Base-by-base conservation (phyloP, 371 early-diverging fungal genomes). In the Circinella umbellata region DNA sequence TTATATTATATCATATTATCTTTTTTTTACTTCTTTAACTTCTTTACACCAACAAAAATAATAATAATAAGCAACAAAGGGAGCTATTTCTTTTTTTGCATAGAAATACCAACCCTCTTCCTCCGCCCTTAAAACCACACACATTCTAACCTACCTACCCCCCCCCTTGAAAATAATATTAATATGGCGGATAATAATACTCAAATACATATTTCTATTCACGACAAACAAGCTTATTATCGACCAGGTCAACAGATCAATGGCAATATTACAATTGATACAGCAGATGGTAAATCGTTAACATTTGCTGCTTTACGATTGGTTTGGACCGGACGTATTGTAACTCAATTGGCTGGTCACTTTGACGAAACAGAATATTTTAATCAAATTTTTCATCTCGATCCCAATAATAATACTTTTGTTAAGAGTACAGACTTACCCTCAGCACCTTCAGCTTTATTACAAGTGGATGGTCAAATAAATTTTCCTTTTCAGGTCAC, bases 401-500 rank as follows among this genome's bases (percentile, higher is more conserved):
- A 64, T 49, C 65, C 51, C 15, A 64, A 48, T 35, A 27, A 3
- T 9, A 47, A 64, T 37, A 35, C 53, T 3, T 64, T 64, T 37
- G 37, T 64, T 35, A 14, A 8, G 10, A 34, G 38, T 3, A 10
- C 65, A 17, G 65, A 46, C 6, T 48, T 37, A 17, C 17, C 36
- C 4, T 11, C 49, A n/a, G 6, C 42, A 6, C 65, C 65, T 18
- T 11, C n/a, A 13, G 8, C 35, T 4, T 13, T 49, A n/a, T 36
- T 51, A 49, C 14, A 34, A 10, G 53, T 51, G 37, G 18, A 51
- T 18, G 37, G 18, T 3, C 35, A 18, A 4, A 14, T 3, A 0
- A 48, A 17, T 53, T 60, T 61, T 46, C 46, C 61, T 14, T 67
- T 67, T 61, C 53, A 67, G 11, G 17, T 59, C 61, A 42, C 49